Conservation (phyloP, 768 basidiomycete species). For the Russula sp. region DNA sequence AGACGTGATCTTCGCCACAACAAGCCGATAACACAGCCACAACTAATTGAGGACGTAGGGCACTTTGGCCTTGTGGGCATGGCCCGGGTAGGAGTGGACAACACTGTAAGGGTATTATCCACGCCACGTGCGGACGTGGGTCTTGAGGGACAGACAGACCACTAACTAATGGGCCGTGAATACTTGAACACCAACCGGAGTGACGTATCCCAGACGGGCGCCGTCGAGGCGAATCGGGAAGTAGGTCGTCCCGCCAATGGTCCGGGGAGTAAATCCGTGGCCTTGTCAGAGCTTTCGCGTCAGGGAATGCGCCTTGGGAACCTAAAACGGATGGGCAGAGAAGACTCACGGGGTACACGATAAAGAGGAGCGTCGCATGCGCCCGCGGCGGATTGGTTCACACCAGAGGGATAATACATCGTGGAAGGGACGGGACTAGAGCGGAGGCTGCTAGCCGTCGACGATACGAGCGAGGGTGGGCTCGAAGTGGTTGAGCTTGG, state of each 20-base stretch:
- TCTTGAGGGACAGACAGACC: background rate
- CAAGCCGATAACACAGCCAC: background rate
- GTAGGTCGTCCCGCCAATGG: slow-evolving; percentile 17
- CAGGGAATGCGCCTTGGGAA: background rate
- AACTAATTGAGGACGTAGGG: background rate
- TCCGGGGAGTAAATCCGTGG: slow-evolving; percentile 5
- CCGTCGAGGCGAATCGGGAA: slow-evolving; percentile 15
- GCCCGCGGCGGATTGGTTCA: background rate
- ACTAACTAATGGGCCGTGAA: background rate
- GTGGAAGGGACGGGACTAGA: slow-evolving; percentile 5
- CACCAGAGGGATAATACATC: background rate
- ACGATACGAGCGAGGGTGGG: background rate
- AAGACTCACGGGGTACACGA: slow-evolving; percentile 5
- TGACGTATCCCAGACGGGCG: slow-evolving; percentile 9
- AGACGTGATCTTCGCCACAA: background rate
- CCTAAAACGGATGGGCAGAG: background rate
- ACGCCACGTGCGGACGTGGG: background rate
- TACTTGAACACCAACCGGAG: slow-evolving; percentile 12
- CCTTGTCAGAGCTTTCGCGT: background rate
- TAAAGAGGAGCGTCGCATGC: background rate
- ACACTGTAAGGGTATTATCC: background rate
- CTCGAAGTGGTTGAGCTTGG: background rate
- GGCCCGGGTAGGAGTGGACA: background rate
- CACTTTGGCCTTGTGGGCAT: background rate
- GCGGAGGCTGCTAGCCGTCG: slow-evolving; percentile 10